Percentiles rank a stretch among this genome's conserved stretches.
Conservation (phyloP, 192 early-diverging fungal species). For the Umbelopsis sp. region DNA sequence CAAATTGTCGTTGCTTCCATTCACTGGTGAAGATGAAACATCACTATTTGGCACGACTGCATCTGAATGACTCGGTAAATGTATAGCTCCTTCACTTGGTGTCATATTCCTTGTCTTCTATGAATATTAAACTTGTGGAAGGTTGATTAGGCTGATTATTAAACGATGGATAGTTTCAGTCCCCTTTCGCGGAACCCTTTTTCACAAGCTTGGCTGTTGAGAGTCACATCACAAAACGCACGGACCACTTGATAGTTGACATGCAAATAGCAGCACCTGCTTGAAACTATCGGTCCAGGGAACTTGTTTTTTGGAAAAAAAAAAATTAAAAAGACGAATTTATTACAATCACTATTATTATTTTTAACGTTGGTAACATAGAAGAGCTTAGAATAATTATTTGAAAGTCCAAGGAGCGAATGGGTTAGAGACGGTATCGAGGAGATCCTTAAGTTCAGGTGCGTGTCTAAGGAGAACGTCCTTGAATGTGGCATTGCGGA, state of each 20-base stretch:
- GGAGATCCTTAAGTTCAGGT: not conserved
- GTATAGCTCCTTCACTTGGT: constrained; percentile 11
- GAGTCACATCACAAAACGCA: not conserved
- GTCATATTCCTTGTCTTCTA: not conserved
- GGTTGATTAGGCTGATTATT: too few species aligned
- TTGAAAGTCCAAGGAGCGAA: constrained; percentile 14
- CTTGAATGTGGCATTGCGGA: not conserved
- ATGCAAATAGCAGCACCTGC: not conserved
- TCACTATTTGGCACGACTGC: not conserved
- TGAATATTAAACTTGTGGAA: too few species aligned
- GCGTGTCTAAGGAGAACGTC: not conserved
- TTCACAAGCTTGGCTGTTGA: not conserved
- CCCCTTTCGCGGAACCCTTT: not conserved
- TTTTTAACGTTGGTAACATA: not conserved
- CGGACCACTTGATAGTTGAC: constrained; percentile 9
- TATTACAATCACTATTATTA: not conserved
- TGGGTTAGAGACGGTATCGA: not conserved
- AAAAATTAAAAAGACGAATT: too few species aligned
- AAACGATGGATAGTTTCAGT: not conserved
- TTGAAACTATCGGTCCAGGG: too few species aligned
- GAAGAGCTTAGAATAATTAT: not conserved
- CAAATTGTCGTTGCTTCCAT: not conserved
- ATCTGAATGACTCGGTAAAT: not conserved
- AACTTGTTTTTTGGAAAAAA: too few species aligned
- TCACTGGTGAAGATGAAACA: not conserved